Base-by-base conservation (phyloP, 164 flowering plant genomes). In the Magnolia sinica region DNA sequence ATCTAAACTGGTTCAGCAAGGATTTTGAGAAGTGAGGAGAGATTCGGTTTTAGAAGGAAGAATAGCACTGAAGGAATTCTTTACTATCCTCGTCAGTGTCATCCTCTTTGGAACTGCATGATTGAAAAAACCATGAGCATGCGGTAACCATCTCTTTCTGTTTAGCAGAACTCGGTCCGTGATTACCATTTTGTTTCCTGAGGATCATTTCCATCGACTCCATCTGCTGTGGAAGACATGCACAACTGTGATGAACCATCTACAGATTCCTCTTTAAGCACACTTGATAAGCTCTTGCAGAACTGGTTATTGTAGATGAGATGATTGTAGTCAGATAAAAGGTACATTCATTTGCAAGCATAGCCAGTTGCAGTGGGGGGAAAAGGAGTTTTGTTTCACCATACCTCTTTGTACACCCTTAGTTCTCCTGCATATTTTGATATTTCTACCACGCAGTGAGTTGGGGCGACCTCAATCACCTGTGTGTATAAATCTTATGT, bases 401-500 rank as follows among this genome's bases (percentile, higher is more conserved):
- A 10, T 88, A 90, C 95, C 87, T 90, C 82, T 76, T 78, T 85
- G 74, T 87, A 92, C 59, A 83, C 76, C 52, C 76, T 73, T 29
- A 87, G 81, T 63, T 89, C 91, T 63, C 92, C 94, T 50, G 85
- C 88, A 55, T 90, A 86, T 80, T 85, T 89, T 79, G 92, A 91
- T 81, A 92, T 82, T 83, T 92, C 89, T 51, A 92, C 83, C 23
- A 92, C 91, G 69, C 95, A 91, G 77, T 88, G 82, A 23, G 85
- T 82, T 16, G 97, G 97, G 76, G 94, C 83, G 69, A 92, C 94
- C 81, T 89, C 88, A 73, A 86, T 89, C 65, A 91, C 93, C 95
- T 91, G 84, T 66, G 52, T 75, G 18, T 31, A 68, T 58, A 11
- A 29, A 4, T 1, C 6, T 16, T 37, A 24, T 24, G 73, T 68